Conservation (phyloP, 1,284 basidiomycete genomes). For the Ceratobasidium sp. region DNA sequence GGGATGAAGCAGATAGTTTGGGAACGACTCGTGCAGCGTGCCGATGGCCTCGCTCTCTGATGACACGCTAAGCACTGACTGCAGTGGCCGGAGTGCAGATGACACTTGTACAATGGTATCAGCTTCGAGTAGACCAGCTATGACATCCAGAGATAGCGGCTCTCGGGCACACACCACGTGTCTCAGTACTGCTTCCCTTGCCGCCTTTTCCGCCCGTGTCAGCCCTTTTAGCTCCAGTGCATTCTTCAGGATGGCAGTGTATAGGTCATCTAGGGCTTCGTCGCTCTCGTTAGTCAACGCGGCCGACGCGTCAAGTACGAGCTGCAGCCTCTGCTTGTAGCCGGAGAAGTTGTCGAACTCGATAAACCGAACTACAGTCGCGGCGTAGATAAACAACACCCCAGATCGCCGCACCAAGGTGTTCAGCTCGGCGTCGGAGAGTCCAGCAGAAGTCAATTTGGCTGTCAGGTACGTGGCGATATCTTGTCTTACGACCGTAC, state of each 20-base stretch:
- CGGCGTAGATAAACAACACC: slow-evolving; percentile 27
- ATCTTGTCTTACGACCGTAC: not conserved
- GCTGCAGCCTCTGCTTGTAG: not conserved
- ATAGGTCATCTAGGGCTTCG: not conserved
- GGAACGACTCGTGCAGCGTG: slow-evolving; percentile 4
- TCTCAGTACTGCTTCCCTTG: not conserved
- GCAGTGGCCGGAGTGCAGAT: not conserved
- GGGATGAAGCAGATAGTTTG: not conserved
- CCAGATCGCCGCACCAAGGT: not conserved
- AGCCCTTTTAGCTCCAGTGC: not conserved
- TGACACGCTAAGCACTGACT: not conserved
- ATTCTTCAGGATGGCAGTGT: not conserved
- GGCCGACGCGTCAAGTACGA: not conserved
- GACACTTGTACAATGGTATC: not conserved
- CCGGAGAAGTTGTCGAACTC: not conserved
- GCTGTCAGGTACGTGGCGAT: not conserved
- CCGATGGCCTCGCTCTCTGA: not conserved
- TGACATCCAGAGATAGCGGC: not conserved
- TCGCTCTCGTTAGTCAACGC: not conserved
- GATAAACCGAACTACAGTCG: slow-evolving; percentile 20
- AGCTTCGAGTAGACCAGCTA: not conserved
- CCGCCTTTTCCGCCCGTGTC: not conserved
- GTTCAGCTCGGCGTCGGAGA: too few species aligned
- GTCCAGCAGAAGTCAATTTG: not conserved
- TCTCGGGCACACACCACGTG: slow-evolving; percentile 10